phyloP scores from a whole-genome alignment of 345 rosid genomes.

The Lepidium africanum region DNA sequence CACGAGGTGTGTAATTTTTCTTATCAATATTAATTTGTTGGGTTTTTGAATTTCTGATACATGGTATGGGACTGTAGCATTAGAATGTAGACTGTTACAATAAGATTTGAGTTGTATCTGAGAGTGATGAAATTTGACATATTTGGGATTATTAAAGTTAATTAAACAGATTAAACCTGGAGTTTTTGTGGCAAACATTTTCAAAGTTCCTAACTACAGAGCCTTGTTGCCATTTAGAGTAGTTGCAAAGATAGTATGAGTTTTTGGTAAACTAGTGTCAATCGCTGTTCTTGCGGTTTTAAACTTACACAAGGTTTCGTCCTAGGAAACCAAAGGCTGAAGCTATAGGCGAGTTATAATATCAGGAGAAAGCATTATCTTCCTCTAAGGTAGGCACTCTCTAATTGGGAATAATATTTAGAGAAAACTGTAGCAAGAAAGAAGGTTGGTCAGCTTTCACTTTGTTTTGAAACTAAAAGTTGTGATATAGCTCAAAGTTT shows the following conservation, averaged over 20 bases:
- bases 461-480: neutral
- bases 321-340: neutral
- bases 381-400: conserved; percentile 33
- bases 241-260: neutral
- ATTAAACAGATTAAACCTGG: neutral
- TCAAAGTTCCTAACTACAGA: neutral
- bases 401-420: neutral
- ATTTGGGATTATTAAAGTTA: neutral
- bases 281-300: conserved; percentile 3
- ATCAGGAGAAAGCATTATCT: conserved; percentile 27
- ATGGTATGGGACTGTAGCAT: neutral
- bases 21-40: neutral
- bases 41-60: neutral
- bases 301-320: conserved; percentile 10
- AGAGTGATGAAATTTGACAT: neutral
- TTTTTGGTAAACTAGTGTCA: neutral
- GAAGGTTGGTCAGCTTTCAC: neutral
- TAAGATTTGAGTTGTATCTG: neutral
- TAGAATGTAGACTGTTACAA: neutral
- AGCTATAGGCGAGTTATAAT: neutral
- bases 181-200: neutral
- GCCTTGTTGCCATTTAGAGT: neutral
- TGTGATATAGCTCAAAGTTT: neutral
- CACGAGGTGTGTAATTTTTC: conserved; percentile 24
- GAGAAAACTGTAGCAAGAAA: neutral